Evolutionary conservation across 805 yeast species (phyloP), one percentile per base, ranked within the genome.

Genomic region (Saturnispora sekii): DNA sequence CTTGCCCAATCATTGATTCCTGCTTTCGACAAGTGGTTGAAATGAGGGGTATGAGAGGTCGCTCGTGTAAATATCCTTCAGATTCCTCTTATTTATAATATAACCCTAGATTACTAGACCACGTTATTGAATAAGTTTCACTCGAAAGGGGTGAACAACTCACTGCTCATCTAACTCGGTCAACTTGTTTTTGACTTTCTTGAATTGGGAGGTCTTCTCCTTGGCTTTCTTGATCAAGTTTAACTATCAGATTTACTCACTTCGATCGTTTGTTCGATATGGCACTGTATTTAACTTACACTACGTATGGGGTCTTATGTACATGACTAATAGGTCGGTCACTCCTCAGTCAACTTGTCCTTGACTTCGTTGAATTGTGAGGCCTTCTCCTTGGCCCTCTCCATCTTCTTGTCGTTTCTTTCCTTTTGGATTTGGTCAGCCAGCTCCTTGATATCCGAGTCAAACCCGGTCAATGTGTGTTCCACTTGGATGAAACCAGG

Each of bases 1-100:
- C 70, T 90, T 64, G 98, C 98, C 37, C 98, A 90, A 71, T 76
- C 96, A 35, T 77, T 93, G 70, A 93, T 93, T 55, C 98, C 98
- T 49, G 95, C 95, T 49, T 88, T 89, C 58, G 98, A 93, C 65
- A 78, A 78, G 54, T 54, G 82, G 47, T 64, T 86, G 52, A 44
- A 48, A 37, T 44, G 49, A 38, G 15, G 18, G 16, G 10, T 21
- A n/a, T 14, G 16, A 12, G 32, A 14, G 10, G 15, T 26, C n/a
- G n/a, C 17, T 28, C n/a, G 15, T n/a, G 9, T 28, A 10, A 33
- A 16, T n/a, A 10, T 18, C 12, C 16, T 32, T 14, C 32, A 12
- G 21, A 12, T 35, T 12, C 21, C 5, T 35, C 17, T 35, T 35
- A 3, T 16, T 34, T 34, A 34, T 11, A 35, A 10, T 21, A 21